Evolutionary conservation across 345 rosid genomes (phyloP).

Genomic region (Lumnitzera littorea): DNA sequence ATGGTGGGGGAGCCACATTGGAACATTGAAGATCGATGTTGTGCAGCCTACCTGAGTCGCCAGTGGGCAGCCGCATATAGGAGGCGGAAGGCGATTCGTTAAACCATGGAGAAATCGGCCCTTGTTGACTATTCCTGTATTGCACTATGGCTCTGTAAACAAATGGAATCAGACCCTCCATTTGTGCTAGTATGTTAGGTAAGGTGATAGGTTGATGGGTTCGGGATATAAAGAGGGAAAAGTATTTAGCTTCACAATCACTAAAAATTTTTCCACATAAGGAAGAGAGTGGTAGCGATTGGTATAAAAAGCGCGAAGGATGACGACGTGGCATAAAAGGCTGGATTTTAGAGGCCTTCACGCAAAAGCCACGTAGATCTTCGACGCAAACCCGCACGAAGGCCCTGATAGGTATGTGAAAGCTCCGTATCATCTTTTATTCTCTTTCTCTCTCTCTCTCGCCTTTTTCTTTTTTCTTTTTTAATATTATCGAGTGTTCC

Average conservation of each 20-base stretch:
- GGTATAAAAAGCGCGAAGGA: constrained; percentile 2
- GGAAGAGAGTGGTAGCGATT: not conserved
- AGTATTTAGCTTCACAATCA: not conserved
- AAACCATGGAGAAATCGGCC: not conserved
- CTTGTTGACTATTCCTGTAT: constrained; percentile 9
- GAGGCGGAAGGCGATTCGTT: constrained; percentile 6
- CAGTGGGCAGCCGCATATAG: constrained; percentile 5
- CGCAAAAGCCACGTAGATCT: not conserved
- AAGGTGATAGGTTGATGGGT: not conserved
- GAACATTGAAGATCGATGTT: not conserved
- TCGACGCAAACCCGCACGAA: constrained; percentile 7
- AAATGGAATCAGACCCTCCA: constrained; percentile 19
- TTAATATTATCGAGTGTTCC: too few species aligned
- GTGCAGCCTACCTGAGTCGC: constrained; percentile 6
- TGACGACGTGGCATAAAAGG: constrained; percentile 4
- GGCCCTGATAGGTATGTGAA: constrained; percentile 9
- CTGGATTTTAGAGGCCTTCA: not conserved
- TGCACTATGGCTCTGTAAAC: constrained; percentile 8
- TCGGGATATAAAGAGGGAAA: not conserved
- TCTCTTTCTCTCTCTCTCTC: too few species aligned
- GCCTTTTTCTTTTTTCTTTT: too few species aligned
- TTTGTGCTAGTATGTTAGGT: not conserved
- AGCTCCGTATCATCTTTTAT: not conserved
- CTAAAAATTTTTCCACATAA: too few species aligned
- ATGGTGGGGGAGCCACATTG: not conserved